Percentiles rank a stretch among this genome's conserved stretches.
phyloP scores from a whole-genome alignment of 805 yeast species.

The Candida sonorensis region DNA sequence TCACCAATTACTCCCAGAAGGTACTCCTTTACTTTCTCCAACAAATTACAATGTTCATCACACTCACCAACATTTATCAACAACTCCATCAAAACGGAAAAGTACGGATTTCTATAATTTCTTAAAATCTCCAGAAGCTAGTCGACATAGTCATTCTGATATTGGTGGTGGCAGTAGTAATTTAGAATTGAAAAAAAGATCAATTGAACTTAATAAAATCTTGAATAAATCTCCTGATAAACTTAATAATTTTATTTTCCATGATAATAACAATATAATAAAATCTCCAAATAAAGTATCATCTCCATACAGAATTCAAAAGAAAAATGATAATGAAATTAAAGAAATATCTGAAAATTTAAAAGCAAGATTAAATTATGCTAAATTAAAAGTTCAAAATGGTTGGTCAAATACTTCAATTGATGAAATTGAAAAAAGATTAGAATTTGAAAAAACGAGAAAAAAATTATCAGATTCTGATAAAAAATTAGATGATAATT shows the following conservation, averaged over 20 bases:
- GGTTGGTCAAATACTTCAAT: conserved; percentile 28
- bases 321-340: conserved; percentile 27
- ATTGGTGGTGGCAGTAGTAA: too few species aligned
- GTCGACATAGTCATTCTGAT: too few species aligned
- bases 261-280: conserved; percentile 14
- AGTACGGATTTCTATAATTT: conserved; percentile 30
- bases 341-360: conserved; percentile 30
- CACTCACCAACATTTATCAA: conserved; percentile 1
- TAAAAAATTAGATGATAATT: conserved; percentile 17
- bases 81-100: conserved; percentile 26
- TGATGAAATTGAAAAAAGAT: conserved; percentile 22
- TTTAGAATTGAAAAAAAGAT: conserved; percentile 22
- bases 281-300: conserved; percentile 17
- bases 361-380: conserved; percentile 30
- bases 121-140: conserved; percentile 29
- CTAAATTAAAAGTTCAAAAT: conserved; percentile 30
- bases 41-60: conserved; percentile 13
- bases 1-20: conserved; percentile 20
- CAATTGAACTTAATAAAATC: conserved; percentile 26
- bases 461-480: conserved; percentile 8
- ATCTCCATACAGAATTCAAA: conserved; percentile 20
- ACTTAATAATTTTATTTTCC: conserved; percentile 19
- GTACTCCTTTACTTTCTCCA: conserved; percentile 29
- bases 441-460: conserved; percentile 16
- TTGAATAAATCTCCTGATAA: conserved; percentile 22